These are phyloP conservation scores for Trypanosoma cruzi DNA, from an alignment of 208 protist genomes.

Conservation along the genomic window DNA sequence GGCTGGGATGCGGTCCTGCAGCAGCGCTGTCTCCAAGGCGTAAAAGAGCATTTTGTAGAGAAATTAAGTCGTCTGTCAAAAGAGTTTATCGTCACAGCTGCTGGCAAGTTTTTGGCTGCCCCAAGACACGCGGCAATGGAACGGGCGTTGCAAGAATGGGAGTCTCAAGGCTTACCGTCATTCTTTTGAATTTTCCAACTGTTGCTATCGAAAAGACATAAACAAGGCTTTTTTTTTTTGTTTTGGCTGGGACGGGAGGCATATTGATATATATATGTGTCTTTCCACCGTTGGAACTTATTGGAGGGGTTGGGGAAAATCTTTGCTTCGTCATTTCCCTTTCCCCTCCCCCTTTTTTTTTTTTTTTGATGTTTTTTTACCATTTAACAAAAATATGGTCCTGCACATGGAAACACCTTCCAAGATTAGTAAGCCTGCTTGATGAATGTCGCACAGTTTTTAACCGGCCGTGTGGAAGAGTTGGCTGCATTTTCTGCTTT, in stretches of 20 bases:
- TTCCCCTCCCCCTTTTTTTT: neutral
- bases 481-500: constrained; percentile 42
- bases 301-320: neutral
- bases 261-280: too few relatives aligned
- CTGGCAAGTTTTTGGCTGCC: constrained; percentile 56
- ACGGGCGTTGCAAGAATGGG: constrained; percentile 56
- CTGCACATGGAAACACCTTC: neutral
- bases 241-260: neutral
- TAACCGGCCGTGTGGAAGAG: constrained; percentile 38
- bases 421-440: neutral
- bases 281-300: neutral
- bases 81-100: constrained; percentile 64
- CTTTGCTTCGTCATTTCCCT: neutral
- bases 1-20: constrained; percentile 22
- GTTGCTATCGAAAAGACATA: neutral
- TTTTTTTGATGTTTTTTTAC: neutral
- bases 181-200: constrained; percentile 20
- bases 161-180: constrained; percentile 44
- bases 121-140: constrained; percentile 59
- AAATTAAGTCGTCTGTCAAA: constrained; percentile 59
- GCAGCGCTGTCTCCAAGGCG: constrained; percentile 43
- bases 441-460: constrained; percentile 53
- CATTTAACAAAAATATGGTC: neutral
- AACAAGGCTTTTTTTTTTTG: constrained; percentile 9
- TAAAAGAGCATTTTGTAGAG: constrained; percentile 69